Evolutionary conservation across 2,329 filamentous ascomycete genomes (phyloP).

Genomic region (Colletotrichum sansevieriae): DNA sequence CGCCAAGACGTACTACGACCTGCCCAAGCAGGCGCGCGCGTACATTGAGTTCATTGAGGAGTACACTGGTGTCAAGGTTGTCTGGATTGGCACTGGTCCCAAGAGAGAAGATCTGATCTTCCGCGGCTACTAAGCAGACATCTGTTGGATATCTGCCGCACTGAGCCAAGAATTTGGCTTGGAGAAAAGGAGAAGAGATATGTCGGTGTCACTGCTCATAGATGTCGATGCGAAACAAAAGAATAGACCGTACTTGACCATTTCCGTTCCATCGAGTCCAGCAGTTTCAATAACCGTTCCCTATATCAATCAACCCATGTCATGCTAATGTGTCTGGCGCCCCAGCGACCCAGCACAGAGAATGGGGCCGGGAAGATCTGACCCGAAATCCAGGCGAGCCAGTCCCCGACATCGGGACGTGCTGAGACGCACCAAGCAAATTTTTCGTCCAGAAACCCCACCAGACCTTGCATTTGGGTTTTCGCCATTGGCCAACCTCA

Average conservation of each 20-base stretch:
- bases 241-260: conserved; percentile 10
- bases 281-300: too few species aligned
- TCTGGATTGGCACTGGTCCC: conserved; percentile 72
- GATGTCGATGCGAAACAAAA: not conserved
- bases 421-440: not conserved
- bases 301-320: too few species aligned
- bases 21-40: conserved; percentile 73
- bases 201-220: conserved; percentile 2
- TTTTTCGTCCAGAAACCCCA: not conserved
- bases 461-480: not conserved
- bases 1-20: conserved; percentile 69
- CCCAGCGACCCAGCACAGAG: too few species aligned
- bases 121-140: conserved; percentile 42
- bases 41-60: conserved; percentile 78
- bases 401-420: conserved; percentile 8
- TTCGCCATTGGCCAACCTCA: not conserved
- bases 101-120: conserved; percentile 74
- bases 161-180: not conserved
- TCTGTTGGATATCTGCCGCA: not conserved
- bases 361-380: not conserved
- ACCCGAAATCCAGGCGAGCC: not conserved
- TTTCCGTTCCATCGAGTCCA: too few species aligned
- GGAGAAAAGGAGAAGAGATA: not conserved
- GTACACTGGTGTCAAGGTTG: conserved; percentile 69
- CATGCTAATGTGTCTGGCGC: too few species aligned